These are phyloP conservation scores for Nemania serpens DNA, from an alignment of 2,329 filamentous ascomycete genomes.

Conservation along the genomic window DNA sequence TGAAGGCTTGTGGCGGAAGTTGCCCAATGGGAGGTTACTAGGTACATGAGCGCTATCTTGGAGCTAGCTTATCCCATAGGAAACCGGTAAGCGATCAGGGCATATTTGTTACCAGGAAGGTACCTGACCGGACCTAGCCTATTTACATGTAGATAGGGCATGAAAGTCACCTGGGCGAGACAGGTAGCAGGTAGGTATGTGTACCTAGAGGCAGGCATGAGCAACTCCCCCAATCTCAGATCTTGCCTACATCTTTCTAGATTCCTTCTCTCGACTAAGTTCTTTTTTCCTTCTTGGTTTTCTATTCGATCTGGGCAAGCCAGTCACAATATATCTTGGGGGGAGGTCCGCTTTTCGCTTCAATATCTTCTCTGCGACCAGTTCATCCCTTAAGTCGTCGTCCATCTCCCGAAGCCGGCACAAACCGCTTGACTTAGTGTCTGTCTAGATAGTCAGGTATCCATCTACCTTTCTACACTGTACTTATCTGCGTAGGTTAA, in stretches of 20 bases:
- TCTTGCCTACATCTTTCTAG: too few relatives aligned
- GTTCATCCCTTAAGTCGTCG: background rate
- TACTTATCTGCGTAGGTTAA: background rate
- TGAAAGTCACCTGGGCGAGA: too few relatives aligned
- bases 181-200: too few relatives aligned
- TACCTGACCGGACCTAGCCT: background rate
- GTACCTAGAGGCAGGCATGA: too few relatives aligned
- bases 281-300: background rate
- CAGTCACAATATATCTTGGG: background rate
- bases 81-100: background rate
- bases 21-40: too few relatives aligned
- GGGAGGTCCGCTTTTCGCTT: background rate
- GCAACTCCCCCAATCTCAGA: background rate
- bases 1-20: too few relatives aligned
- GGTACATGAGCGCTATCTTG: conserved; percentile 1
- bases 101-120: background rate
- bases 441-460: background rate
- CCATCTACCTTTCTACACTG: background rate
- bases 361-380: background rate
- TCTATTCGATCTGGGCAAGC: background rate
- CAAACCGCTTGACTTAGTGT: conserved; percentile 9
- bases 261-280: background rate
- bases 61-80: background rate
- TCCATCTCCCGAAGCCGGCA: conserved; percentile 13
- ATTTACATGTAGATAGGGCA: too few relatives aligned